phyloP scores from a whole-genome alignment of 495 filamentous ascomycete genomes.

The Poronia punctata region DNA sequence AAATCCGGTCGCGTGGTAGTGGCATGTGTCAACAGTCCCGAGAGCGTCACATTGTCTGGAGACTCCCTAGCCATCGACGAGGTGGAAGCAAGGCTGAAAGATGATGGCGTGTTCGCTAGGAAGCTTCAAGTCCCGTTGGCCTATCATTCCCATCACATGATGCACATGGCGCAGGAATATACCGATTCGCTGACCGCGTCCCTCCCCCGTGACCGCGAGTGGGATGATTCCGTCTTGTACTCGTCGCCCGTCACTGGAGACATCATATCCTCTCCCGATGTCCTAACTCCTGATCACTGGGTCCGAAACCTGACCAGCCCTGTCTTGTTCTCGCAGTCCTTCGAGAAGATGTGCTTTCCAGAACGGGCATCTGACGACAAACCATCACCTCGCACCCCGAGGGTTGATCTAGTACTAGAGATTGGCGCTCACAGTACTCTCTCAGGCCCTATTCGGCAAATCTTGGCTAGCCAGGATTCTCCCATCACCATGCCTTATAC shows the following conservation, averaged over 20 bases:
- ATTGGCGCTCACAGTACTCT: constrained; percentile 38
- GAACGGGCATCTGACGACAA: constrained; percentile 29
- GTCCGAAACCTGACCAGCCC: constrained; percentile 31
- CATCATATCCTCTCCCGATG: not conserved
- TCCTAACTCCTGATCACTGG: constrained; percentile 29
- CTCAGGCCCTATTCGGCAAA: constrained; percentile 19
- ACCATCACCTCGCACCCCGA: constrained; percentile 8
- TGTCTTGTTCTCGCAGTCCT: constrained; percentile 31
- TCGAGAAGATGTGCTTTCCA: constrained; percentile 20
- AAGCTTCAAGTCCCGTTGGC: constrained; percentile 26
- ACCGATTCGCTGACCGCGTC: constrained; percentile 12
- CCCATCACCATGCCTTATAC: constrained; percentile 6
- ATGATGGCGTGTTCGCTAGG: constrained; percentile 30
- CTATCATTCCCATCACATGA: constrained; percentile 33
- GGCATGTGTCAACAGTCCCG: constrained; percentile 40
- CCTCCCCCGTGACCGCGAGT: not conserved
- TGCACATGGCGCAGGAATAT: constrained; percentile 27
- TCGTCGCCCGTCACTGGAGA: constrained; percentile 20
- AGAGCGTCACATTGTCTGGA: constrained; percentile 34
- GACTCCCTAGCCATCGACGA: constrained; percentile 20
- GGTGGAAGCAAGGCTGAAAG: constrained; percentile 13
- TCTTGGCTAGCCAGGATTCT: not conserved
- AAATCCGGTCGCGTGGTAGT: constrained; percentile 12
- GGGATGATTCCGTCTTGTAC: constrained; percentile 15
- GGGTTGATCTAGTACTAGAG: constrained; percentile 16